Evolutionary conservation across 106 monocot genomes (phyloP), one percentile per base, ranked within the genome.

Genomic region (Dactylorhiza incarnata): DNA sequence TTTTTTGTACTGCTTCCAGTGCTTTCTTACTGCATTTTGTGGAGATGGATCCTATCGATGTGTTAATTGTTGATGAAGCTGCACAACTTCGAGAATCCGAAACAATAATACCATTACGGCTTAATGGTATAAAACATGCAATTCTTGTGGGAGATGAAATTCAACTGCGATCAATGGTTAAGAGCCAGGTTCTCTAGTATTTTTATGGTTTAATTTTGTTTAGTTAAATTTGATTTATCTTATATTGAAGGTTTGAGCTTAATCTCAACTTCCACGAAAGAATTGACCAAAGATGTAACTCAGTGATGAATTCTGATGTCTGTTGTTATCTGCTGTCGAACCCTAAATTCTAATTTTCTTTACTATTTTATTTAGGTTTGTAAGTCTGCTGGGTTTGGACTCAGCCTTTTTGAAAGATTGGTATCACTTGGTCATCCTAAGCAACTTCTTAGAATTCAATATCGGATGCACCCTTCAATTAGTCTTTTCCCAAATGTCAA

Each of bases 391-490:
- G 6, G 62, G 2, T 88, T 90, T 75, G 84, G 90, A 11, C 86
- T 86, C 71, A 94, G 94, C 51, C 76, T 86, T 37, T 90, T 90
- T 78, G 86, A 86, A 67, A 85, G 94, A 51, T 59, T 94, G 68
- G 85, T 78, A 72, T 81, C 80, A 47, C 49, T 86, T 26, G 94
- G 90, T n/a, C 81, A 86, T 14, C 43, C 69, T 62, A 88, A 94
- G 63, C 81, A 88, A 71, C 84, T 88, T 20, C 76, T 94, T 1
- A 90, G 83, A 19, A 48, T 86, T 14, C 94, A 90, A 73, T 94
- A 88, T 49, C 82, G 90, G 73, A 94, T 94, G 94, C 88, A 94
- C 72, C 94, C 94, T 9, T 83, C 69, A 0, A 94, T 94, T 68
- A 94, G 90, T 54, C 48, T 74, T 1, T 94, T 94, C 48, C 90